phyloP scores from a whole-genome alignment of 1,139 yeast species.

The Kodamaea ohmeri region DNA sequence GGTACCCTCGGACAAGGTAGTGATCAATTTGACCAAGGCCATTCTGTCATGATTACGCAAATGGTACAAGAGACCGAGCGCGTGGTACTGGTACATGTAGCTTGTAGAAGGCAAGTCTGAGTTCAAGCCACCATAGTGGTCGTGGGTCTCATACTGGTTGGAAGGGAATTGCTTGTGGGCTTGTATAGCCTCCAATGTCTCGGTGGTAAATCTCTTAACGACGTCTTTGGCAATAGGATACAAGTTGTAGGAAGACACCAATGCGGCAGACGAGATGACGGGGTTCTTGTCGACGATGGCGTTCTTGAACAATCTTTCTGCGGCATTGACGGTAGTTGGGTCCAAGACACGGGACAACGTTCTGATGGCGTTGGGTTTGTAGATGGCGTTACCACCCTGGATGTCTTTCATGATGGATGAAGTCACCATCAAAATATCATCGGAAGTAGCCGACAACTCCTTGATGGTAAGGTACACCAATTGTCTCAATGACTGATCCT shows the following conservation, averaged over 20 bases:
- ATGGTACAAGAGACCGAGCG: conserved; percentile 84
- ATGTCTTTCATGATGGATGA: conserved; percentile 97
- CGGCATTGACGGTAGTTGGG: conserved; percentile 87
- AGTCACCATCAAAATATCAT: conserved; percentile 95
- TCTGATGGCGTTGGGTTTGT: conserved; percentile 93
- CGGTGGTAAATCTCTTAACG: conserved; percentile 90
- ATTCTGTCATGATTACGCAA: conserved; percentile 89
- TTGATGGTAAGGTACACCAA: conserved; percentile 91
- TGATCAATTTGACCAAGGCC: conserved; percentile 89
- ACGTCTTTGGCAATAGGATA: conserved; percentile 88
- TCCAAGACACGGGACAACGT: conserved; percentile 88
- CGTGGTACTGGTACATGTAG: conserved; percentile 91
- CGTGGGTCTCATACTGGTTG: conserved; percentile 53
- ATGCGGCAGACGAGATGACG: conserved; percentile 85
- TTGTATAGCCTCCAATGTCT: conserved; percentile 81
- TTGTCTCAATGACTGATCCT: conserved; percentile 87
- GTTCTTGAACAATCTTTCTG: conserved; percentile 89
- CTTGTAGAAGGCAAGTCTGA: conserved; percentile 62
- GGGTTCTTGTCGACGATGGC: conserved; percentile 93
- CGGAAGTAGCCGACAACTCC: conserved; percentile 79
- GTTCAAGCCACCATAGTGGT: conserved; percentile 50
- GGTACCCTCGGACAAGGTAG: conserved; percentile 64
- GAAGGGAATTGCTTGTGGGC: conserved; percentile 68
- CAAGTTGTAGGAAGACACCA: conserved; percentile 85
- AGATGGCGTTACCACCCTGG: conserved; percentile 80